Evolutionary conservation across 306 rosid species (phyloP), one percentile per base, ranked within the genome.

Genomic region (Fragaria ananassa): DNA sequence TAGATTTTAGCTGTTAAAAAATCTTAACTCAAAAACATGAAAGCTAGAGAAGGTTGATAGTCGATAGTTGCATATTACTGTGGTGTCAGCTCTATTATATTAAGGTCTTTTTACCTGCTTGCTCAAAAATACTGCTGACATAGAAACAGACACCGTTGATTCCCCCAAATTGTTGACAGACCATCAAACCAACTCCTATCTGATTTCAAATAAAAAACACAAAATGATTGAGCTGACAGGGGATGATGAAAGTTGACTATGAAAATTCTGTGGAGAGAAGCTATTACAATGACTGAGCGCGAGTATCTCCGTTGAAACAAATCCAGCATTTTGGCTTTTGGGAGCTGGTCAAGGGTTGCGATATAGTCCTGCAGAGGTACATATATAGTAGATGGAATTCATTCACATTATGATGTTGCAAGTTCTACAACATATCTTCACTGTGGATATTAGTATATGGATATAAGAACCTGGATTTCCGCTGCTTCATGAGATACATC

Each of bases 91-190:
- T 13, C 42, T 41, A 18, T 42, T 63, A 29, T 61, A n/a, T 27
- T 17, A 4, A 0, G 37, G 34, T 17, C 31, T 45, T 25, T 13
- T 51, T 85, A 95, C 98, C 96, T 80, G 96, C 98, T 80, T 76
- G 81, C 65, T 89, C 96, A 78, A 92, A 95, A 69, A 95, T 95
- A 80, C 88, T 79, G 83, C 93, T 89, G 74, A 80, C 54, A 53
- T 94, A 94, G 79, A 94, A 94, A 82, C 88, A 84, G 76, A 94
- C 47, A 68, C 89, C 96, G 21, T 94, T 94, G 87, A 94, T 90
- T 79, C 98, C 98, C 25, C 98, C 98, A 5, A 92, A 74, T 83
- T 92, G 98, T 84, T 95, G 98, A 81, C 96, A 95, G 34, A 89
- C 84, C 97, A 91, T 92, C 69, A 92, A 81, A 19, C 98, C 98